Evolutionary conservation across 495 filamentous ascomycete genomes (phyloP), one percentile per base, ranked within the genome.

Genomic region (Penicillium parvum): DNA sequence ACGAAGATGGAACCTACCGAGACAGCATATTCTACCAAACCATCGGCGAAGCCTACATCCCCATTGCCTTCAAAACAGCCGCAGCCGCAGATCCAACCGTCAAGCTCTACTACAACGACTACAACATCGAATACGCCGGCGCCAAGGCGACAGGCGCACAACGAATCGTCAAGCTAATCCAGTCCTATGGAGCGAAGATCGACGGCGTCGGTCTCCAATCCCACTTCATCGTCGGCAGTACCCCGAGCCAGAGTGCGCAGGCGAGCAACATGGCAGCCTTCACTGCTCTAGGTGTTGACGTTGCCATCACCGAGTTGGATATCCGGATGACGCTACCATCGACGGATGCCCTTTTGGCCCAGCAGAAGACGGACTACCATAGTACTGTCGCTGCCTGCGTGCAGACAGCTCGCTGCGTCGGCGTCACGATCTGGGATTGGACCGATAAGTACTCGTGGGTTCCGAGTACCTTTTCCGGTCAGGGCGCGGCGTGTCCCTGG

Each of bases 61-160:
- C 67, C 9, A 69, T 75, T 37, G 71, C 71, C 3, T 75, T 68
- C 21, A 64, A 50, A 5, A 54, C 72, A 1, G 79, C 77, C 19
- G 64, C 61, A 3, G 65, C 68, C 19, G 75, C 71, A 45, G 68
- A 77, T 49, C 66, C 66, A 4, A 47, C 49, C 34, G 64, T 61
- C 14, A 77, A 75, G 57, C 71, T 79, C 23, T 86, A 84, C 69
- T 82, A 84, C 68, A 87, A 86, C 64, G 66, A 74, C 47, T 86
- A 84, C 65, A 83, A 78, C 64, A 77, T 82, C 52, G 82, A 85
- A 57, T 66, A 55, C 4, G 63, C 68, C 5, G 68, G 73, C 4
- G 47, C 63, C 32, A 77, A 82, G 55, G 59, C 69, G 23, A 66
- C 64, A 0, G 74, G 54, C 4, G 69, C 68, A 3, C 60, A 63